These are phyloP conservation scores for Raddia distichophylla DNA, from an alignment of 176 grass and related monocot genomes.

Conservation along the genomic window DNA sequence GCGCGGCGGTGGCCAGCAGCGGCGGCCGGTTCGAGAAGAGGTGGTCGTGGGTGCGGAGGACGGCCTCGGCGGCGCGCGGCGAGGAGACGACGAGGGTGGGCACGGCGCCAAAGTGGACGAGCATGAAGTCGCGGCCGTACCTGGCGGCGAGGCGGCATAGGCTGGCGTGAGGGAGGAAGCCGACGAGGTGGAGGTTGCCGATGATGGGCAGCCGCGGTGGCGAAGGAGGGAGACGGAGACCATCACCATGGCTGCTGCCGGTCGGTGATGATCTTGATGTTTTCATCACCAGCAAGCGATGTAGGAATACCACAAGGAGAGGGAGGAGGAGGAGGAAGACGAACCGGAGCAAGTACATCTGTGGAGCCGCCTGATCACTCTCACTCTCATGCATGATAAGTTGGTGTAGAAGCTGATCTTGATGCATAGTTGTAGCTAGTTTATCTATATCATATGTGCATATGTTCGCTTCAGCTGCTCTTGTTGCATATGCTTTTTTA, in stretches of 20 bases:
- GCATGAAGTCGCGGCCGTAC: conserved; percentile 36
- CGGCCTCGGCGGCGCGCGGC: conserved; percentile 36
- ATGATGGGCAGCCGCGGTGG: conserved; percentile 46
- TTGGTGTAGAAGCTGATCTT: not conserved
- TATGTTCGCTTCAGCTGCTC: no score
- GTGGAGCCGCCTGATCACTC: not conserved
- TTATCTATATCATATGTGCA: no score
- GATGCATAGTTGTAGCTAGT: no score
- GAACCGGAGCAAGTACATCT: no score
- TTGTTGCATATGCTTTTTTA: no score
- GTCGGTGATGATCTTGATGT: no score
- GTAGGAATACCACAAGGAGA: not conserved
- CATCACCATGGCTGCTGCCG: not conserved
- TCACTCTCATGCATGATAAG: not conserved
- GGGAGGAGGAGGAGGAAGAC: not conserved
- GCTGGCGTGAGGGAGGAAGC: conserved; percentile 33
- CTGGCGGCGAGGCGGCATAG: conserved; percentile 19
- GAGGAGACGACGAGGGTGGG: conserved; percentile 45
- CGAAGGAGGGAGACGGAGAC: conserved; percentile 9
- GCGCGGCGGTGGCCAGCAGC: not conserved
- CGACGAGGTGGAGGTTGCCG: conserved; percentile 47
- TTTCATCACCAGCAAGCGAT: not conserved
- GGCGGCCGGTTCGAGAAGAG: conserved; percentile 44
- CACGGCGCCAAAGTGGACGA: conserved; percentile 50
- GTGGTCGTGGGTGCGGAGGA: conserved; percentile 55